Conservation (phyloP, 192 early-diverging fungal species). For the Coemansia sp. region DNA sequence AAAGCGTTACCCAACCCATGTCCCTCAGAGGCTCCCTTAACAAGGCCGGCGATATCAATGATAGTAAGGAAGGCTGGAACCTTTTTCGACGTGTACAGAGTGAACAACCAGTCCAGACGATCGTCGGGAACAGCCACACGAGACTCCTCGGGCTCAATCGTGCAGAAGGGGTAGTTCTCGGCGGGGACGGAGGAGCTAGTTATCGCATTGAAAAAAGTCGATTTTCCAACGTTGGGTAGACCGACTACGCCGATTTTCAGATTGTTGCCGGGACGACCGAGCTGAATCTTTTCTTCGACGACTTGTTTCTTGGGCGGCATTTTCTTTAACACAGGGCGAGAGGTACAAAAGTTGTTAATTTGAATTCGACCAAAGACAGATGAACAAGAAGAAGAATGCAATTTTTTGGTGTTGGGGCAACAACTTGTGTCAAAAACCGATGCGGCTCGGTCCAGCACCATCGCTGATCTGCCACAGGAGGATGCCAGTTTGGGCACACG, state of each 20-base stretch:
- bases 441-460: not conserved
- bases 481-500: not conserved
- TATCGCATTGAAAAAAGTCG: conserved; percentile 86
- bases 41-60: conserved; percentile 97
- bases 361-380: conserved; percentile 4
- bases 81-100: conserved; percentile 65
- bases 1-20: conserved; percentile 92
- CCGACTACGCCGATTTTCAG: conserved; percentile 96
- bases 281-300: conserved; percentile 72
- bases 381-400: not conserved
- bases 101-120: conserved; percentile 81
- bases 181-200: conserved; percentile 70
- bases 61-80: conserved; percentile 86
- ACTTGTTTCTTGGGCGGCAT: conserved; percentile 86
- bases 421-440: not conserved
- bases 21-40: conserved; percentile 85
- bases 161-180: conserved; percentile 99
- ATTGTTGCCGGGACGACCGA: conserved; percentile 86
- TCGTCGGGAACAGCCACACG: conserved; percentile 90
- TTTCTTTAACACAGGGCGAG: conserved; percentile 13
- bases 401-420: not conserved
- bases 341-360: conserved; percentile 2
- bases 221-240: conserved; percentile 95
- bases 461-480: not conserved
- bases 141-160: conserved; percentile 91